These are phyloP conservation scores for Microcyclosporella mali DNA, from an alignment of 2,329 filamentous ascomycete species.

Conservation along the genomic window DNA sequence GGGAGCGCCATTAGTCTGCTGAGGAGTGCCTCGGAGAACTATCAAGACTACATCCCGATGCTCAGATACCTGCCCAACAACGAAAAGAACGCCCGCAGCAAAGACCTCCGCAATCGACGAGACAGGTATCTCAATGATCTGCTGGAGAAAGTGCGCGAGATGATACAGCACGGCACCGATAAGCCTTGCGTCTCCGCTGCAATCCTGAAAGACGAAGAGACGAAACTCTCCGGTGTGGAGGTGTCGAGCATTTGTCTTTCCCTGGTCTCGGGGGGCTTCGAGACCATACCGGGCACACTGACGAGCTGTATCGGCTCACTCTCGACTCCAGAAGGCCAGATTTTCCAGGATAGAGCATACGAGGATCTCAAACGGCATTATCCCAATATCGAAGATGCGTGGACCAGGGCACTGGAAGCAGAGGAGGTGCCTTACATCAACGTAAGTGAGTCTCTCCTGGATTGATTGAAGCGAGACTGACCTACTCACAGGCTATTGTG, in stretches of 20 bases:
- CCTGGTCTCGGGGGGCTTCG: conserved; percentile 49
- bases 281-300: conserved; percentile 50
- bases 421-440: conserved; percentile 47
- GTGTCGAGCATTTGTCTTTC: conserved; percentile 50
- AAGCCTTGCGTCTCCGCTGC: conserved; percentile 51
- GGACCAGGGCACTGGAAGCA: conserved; percentile 39
- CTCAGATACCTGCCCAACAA: conserved; percentile 49
- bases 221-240: conserved; percentile 48
- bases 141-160: conserved; percentile 45
- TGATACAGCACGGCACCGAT: conserved; percentile 48
- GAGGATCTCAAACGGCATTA: conserved; percentile 47
- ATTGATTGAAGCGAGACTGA: not conserved
- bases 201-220: conserved; percentile 50
- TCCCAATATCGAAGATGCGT: conserved; percentile 43
- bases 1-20: conserved; percentile 48
- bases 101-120: conserved; percentile 43
- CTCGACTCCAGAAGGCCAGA: conserved; percentile 43
- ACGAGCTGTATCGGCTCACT: conserved; percentile 48
- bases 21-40: conserved; percentile 48
- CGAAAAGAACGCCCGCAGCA: conserved; percentile 44
- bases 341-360: conserved; percentile 49
- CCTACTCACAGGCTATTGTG: conserved; percentile 35
- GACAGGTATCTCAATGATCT: conserved; percentile 47
- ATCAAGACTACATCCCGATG: conserved; percentile 49
- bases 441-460: conserved; percentile 1